Percentiles rank a stretch among this genome's conserved stretches.
These are phyloP conservation scores for Dillenia turbinata DNA, from an alignment of 164 flowering plant species.

Conservation along the genomic window DNA sequence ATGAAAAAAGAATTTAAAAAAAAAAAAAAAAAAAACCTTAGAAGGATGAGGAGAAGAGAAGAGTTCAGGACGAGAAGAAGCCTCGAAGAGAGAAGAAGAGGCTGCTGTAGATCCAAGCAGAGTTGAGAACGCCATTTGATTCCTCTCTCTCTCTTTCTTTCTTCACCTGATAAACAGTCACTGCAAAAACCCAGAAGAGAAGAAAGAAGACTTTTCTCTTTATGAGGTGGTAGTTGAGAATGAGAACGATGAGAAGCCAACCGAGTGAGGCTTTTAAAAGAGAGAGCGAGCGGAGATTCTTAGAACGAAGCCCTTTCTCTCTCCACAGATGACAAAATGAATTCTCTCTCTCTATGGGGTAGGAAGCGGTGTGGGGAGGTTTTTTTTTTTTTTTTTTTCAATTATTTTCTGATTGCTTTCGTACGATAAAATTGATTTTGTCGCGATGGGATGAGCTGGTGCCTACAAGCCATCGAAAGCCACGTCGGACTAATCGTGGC, in stretches of 20 bases:
- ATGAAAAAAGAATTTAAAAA: background rate
- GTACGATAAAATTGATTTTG: too few species aligned
- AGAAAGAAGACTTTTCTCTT: background rate
- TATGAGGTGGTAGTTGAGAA: background rate
- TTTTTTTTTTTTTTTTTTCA: too few species aligned
- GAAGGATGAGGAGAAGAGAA: conserved; percentile 15
- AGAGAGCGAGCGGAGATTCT: background rate
- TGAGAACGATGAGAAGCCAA: background rate
- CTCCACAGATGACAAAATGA: background rate
- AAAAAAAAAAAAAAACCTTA: conserved; percentile 13
- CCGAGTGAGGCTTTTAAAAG: background rate
- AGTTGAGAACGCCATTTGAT: conserved; percentile 29
- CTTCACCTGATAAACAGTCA: background rate
- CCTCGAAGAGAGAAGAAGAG: conserved; percentile 10
- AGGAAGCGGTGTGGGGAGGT: background rate
- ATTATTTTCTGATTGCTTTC: too few species aligned
- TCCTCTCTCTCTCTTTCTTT: background rate
- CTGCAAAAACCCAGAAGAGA: conserved; percentile 8
- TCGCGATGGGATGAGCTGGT: too few species aligned
- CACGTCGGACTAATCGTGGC: too few species aligned
- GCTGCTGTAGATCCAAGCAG: conserved; percentile 34
- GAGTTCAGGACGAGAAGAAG: conserved; percentile 20
- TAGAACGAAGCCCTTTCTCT: background rate
- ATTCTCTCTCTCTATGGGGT: background rate
- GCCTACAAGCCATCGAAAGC: too few species aligned